A percentile compares a stretch with the other conserved stretches of the same genome.
Evolutionary conservation across 2,329 filamentous ascomycete genomes (phyloP).

Genomic region (Clathrospora elynae): DNA sequence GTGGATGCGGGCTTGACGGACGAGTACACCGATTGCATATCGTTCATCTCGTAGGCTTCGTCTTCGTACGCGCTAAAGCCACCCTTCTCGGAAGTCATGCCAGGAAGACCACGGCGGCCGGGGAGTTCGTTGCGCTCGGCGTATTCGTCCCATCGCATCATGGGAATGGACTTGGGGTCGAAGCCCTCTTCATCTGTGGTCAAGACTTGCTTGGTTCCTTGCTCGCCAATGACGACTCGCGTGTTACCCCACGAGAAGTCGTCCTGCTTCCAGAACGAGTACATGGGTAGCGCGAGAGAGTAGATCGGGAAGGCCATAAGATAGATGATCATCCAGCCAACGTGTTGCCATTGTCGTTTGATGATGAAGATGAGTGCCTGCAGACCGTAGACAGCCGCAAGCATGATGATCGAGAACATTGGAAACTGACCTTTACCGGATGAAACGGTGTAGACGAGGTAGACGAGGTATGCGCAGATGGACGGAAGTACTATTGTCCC

Average conservation of each 20-base stretch:
- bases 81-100: conserved; percentile 62
- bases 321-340: conserved; percentile 99
- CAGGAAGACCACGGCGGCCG: conserved; percentile 75
- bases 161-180: conserved; percentile 87
- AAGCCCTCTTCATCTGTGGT: conserved; percentile 81
- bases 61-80: conserved; percentile 69
- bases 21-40: conserved; percentile 95
- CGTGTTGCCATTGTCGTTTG: conserved; percentile 96
- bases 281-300: conserved; percentile 86
- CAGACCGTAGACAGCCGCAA: conserved; percentile 91
- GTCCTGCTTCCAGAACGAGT: conserved; percentile 99
- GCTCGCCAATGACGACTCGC: conserved; percentile 93
- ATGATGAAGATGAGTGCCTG: conserved; percentile 96
- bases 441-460: conserved; percentile 80
- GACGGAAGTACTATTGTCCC: conserved; percentile 92
- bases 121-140: conserved; percentile 84
- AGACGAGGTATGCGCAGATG: conserved; percentile 83
- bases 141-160: conserved; percentile 98
- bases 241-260: conserved; percentile 99
- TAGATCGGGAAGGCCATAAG: conserved; percentile 94
- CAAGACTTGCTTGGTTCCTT: conserved; percentile 87
- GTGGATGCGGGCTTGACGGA: conserved; percentile 86
- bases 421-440: conserved; percentile 76
- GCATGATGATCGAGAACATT: conserved; percentile 82
- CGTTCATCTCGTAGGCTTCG: conserved; percentile 91